A percentile compares a stretch with the other conserved stretches of the same genome.
phyloP scores from a whole-genome alignment of 768 basidiomycete genomes.

The Amanita exitialis region DNA sequence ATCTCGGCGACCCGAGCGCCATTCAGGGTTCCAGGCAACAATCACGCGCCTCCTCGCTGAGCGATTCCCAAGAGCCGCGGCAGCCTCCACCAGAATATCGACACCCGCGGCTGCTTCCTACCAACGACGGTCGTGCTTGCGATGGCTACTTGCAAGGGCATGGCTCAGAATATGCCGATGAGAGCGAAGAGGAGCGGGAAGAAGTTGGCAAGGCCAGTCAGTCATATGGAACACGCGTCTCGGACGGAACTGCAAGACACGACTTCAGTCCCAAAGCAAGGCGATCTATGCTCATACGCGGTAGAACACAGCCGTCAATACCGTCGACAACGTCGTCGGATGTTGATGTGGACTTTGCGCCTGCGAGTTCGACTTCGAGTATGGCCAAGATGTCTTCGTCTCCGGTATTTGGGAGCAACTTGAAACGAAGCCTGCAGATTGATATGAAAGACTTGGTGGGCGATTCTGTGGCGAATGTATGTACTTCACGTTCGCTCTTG shows the following conservation, averaged over 20 bases:
- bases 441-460: constrained; percentile 75
- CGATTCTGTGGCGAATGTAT: constrained; percentile 75
- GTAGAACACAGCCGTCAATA: neutral
- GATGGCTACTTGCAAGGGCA: neutral
- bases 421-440: constrained; percentile 54
- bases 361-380: constrained; percentile 1
- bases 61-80: constrained; percentile 11
- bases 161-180: neutral
- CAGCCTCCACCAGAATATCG: constrained; percentile 11
- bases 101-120: constrained; percentile 9
- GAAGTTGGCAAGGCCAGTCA: neutral
- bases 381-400: constrained; percentile 15
- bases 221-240: neutral
- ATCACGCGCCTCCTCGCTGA: constrained; percentile 18
- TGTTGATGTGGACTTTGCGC: neutral
- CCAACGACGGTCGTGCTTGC: neutral
- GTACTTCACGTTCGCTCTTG: constrained; percentile 16
- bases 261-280: neutral
- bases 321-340: neutral
- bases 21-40: constrained; percentile 8
- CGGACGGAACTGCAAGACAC: neutral
- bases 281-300: neutral
- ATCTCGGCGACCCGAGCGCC: neutral
- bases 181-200: neutral
- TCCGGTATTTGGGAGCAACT: constrained; percentile 50